These are phyloP conservation scores for Neurospora africana DNA, from an alignment of 495 filamentous ascomycete genomes.

Conservation along the genomic window DNA sequence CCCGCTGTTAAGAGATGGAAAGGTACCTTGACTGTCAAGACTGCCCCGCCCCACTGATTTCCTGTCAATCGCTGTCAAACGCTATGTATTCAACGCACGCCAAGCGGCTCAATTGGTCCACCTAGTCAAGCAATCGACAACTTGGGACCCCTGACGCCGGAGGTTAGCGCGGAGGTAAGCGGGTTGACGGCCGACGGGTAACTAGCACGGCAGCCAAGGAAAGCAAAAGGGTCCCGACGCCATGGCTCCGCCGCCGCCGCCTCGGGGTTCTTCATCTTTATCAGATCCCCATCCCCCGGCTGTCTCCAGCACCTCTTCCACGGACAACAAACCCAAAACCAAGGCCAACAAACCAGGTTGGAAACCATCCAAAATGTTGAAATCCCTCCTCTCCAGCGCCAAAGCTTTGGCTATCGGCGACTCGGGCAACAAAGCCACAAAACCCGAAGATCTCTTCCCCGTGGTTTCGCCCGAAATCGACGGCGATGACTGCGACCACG, in stretches of 20 bases:
- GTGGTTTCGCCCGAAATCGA: constrained; percentile 61
- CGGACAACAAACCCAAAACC: background rate
- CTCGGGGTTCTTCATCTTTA: background rate
- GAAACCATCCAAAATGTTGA: constrained; percentile 9
- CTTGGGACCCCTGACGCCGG: background rate
- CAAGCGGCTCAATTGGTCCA: background rate
- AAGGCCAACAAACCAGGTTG: background rate
- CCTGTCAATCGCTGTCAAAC: background rate
- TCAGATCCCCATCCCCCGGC: background rate
- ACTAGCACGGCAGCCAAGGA: background rate
- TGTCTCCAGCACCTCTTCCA: background rate
- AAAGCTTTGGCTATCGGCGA: constrained; percentile 47
- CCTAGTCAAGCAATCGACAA: background rate
- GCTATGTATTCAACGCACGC: background rate
- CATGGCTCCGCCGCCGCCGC: background rate
- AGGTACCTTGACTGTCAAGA: background rate
- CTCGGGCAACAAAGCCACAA: constrained; percentile 54
- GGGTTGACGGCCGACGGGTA: background rate
- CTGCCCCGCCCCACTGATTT: background rate
- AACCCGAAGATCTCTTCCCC: constrained; percentile 48
- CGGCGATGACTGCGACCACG: constrained; percentile 79
- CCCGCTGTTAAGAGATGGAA: background rate
- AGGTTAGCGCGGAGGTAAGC: background rate
- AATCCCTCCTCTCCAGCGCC: constrained; percentile 33
- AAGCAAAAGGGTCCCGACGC: background rate